phyloP scores from a whole-genome alignment of 306 rosid genomes.

The Sphenostylis stenocarpa region DNA sequence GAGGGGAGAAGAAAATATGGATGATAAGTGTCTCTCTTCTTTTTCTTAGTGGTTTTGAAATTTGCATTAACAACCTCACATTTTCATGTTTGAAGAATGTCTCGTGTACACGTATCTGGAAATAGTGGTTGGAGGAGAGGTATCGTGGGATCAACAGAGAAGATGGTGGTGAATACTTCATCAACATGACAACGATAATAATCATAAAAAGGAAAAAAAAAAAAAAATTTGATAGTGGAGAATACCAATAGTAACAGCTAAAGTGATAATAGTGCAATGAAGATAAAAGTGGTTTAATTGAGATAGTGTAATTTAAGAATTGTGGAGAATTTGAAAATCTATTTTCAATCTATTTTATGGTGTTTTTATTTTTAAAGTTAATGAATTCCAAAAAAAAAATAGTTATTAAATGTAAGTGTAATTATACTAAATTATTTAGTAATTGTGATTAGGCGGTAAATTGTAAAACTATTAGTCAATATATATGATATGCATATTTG shows the following conservation, averaged over 20 bases:
- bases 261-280: not conserved
- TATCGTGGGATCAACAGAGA: constrained; percentile 26
- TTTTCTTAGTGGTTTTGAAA: constrained; percentile 29
- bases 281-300: not conserved
- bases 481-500: too few species aligned
- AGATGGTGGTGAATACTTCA: constrained; percentile 25
- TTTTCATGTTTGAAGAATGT: constrained; percentile 30
- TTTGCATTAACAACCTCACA: constrained; percentile 11
- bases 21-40: not conserved
- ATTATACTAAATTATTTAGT: too few species aligned
- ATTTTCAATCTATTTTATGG: not conserved
- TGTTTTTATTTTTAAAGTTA: not conserved
- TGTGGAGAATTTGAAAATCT: not conserved
- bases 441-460: too few species aligned
- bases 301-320: not conserved
- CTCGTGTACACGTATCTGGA: constrained; percentile 26
- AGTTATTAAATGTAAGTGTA: too few species aligned
- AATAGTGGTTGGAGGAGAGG: not conserved
- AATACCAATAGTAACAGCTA: not conserved
- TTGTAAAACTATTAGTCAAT: too few species aligned
- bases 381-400: too few species aligned
- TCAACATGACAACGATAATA: not conserved
- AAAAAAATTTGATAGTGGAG: not conserved
- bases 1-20: not conserved
- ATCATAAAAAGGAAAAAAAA: not conserved